phyloP scores from a whole-genome alignment of 306 rosid genomes.

The Lotus japonicus region DNA sequence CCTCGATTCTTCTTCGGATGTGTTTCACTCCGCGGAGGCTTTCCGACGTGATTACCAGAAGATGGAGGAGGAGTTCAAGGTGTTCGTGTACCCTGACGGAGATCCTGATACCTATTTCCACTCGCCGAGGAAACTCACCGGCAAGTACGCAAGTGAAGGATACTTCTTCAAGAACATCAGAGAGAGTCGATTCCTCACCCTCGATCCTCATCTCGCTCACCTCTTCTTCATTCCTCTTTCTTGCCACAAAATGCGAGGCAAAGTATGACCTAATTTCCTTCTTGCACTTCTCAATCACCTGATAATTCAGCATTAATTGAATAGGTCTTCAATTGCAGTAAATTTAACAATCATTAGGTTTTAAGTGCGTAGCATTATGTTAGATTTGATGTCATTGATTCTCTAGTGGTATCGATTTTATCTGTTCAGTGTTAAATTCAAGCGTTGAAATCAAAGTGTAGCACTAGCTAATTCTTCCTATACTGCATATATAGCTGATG shows the following conservation, averaged over 20 bases:
- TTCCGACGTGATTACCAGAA: slow-evolving; percentile 2
- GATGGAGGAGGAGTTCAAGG: slow-evolving; percentile 31
- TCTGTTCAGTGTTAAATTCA: too few relatives aligned
- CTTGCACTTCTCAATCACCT: not conserved
- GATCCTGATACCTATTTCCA: slow-evolving; percentile 18
- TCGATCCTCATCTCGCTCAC: slow-evolving; percentile 23
- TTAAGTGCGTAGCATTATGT: too few relatives aligned
- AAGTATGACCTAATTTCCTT: not conserved
- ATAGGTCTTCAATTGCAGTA: not conserved
- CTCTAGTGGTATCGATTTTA: too few relatives aligned
- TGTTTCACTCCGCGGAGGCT: slow-evolving; percentile 8
- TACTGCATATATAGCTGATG: too few relatives aligned
- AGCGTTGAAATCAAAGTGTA: too few relatives aligned
- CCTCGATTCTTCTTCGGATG: not conserved
- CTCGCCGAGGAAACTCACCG: slow-evolving; percentile 21
- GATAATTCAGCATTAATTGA: not conserved
- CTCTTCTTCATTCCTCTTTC: slow-evolving; percentile 34
- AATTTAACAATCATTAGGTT: not conserved
- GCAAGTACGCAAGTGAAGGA: slow-evolving; percentile 21
- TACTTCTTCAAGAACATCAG: slow-evolving; percentile 32
- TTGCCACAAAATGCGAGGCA: slow-evolving; percentile 29
- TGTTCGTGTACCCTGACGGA: slow-evolving; percentile 25
- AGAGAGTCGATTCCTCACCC: slow-evolving; percentile 21
- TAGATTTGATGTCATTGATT: too few relatives aligned
- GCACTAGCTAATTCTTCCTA: too few relatives aligned